Evolutionary conservation across 2,329 filamentous ascomycete genomes (phyloP).

Genomic region (Emergomyces orientalis): DNA sequence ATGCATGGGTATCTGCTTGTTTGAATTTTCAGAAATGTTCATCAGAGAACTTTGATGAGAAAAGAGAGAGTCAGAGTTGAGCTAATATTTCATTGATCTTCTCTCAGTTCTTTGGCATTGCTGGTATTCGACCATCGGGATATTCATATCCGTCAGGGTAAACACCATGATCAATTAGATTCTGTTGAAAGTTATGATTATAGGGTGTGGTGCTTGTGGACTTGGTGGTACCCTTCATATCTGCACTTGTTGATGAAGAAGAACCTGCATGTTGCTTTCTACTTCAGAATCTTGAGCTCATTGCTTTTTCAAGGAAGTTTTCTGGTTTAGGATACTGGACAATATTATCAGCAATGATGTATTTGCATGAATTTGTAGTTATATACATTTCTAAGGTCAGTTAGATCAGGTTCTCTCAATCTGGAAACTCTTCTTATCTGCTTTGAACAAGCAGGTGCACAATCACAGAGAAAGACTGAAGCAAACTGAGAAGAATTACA

Average conservation of each 20-base stretch:
- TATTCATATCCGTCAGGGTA: slow-evolving; percentile 21
- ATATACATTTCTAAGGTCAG: slow-evolving; percentile 15
- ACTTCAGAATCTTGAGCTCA: too few relatives aligned
- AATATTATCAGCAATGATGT: too few relatives aligned
- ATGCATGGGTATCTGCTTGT: slow-evolving; percentile 21
- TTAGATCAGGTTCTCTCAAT: slow-evolving; percentile 11
- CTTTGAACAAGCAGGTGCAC: not conserved
- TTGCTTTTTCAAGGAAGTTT: too few relatives aligned
- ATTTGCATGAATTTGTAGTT: not conserved
- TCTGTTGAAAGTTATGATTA: too few relatives aligned
- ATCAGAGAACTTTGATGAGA: slow-evolving; percentile 28
- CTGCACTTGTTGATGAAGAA: too few relatives aligned
- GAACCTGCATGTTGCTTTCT: too few relatives aligned
- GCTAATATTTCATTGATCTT: slow-evolving; percentile 23
- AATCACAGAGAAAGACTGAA: slow-evolving; percentile 4
- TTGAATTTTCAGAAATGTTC: slow-evolving; percentile 24
- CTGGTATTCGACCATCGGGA: slow-evolving; percentile 18
- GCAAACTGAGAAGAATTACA: slow-evolving; percentile 4
- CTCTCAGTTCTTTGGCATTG: slow-evolving; percentile 25
- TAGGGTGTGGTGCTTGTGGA: too few relatives aligned
- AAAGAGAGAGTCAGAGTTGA: slow-evolving; percentile 28
- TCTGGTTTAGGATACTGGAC: too few relatives aligned
- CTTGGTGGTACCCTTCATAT: too few relatives aligned
- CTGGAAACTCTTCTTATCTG: too few relatives aligned
- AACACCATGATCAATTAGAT: too few relatives aligned